A percentile compares a stretch with the other conserved stretches of the same genome.
phyloP scores from a whole-genome alignment of 257 asterid genomes.

The Catharanthus roseus region DNA sequence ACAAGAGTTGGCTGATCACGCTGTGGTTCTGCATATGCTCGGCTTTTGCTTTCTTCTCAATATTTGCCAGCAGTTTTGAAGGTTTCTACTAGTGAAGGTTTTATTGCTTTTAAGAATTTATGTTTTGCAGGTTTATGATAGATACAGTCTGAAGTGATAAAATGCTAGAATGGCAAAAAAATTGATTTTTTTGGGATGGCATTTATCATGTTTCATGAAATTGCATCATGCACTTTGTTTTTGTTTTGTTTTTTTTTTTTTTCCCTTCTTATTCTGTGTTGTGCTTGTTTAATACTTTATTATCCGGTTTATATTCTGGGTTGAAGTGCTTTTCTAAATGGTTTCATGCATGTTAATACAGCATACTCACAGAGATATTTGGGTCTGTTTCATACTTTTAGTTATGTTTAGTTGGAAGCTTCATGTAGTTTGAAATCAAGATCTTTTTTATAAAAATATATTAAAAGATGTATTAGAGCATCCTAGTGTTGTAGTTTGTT shows the following conservation, averaged over 20 bases:
- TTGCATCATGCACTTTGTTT: not conserved
- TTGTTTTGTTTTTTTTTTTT: too few relatives aligned
- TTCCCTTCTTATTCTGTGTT: not conserved
- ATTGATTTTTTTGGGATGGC: not conserved
- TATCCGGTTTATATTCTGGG: not conserved
- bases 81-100: not conserved
- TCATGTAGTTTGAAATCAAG: too few relatives aligned
- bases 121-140: not conserved
- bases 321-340: too few relatives aligned
- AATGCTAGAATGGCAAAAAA: too few relatives aligned
- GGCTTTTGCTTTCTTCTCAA: not conserved
- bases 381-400: too few relatives aligned
- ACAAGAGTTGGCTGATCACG: not conserved
- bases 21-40: not conserved
- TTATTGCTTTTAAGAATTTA: not conserved
- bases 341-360: too few relatives aligned
- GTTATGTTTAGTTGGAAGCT: too few relatives aligned
- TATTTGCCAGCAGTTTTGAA: not conserved
- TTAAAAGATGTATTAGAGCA: too few relatives aligned
- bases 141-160: not conserved
- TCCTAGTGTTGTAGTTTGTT: too few relatives aligned
- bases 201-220: not conserved
- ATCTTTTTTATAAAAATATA: too few relatives aligned
- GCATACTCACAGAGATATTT: too few relatives aligned
- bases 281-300: not conserved